Base-by-base conservation (phyloP, 2,329 filamentous ascomycete species). In the Beauveria scarabaeidicola region DNA sequence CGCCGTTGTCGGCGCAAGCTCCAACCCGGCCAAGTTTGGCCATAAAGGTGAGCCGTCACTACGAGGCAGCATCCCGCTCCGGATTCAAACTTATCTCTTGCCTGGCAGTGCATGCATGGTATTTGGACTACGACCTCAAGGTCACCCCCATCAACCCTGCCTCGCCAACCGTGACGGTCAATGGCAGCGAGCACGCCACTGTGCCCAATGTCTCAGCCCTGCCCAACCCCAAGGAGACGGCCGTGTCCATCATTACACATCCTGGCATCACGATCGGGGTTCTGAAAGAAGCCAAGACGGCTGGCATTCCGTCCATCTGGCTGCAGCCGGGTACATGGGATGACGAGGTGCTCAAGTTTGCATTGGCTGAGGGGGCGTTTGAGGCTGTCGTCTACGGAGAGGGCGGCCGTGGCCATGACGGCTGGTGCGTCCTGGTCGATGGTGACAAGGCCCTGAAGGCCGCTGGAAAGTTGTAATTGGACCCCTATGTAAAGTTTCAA, bases 311-410 rank as follows among this genome's bases (percentile, higher is more conserved):
- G 19, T 82, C 89, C 27, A 86, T 96, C 5, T 96, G 90, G 89
- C 76, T 97, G 64, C 94, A 97, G 75, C 94, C 94, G 0, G 94
- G 93, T 1, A 92, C 85, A 17, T 97, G 89, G 69, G 86, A 96
- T 70, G 83, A 89, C 55, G 83, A 85, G 61, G 88, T 91, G 23
- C 70, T 96, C 63, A 76, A 81, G 44, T 91, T 83, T 72, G 91
- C 90, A 3, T 77, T 80, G 23, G 72, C 69, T 62, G 76, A 88
- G 64, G 76, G 73, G 6, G 75, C 74, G 19, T 96, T 94, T 67
- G 77, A 85, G 64, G 84, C 85, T 41, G 87, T 91, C 40, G 87
- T 90, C 46, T 83, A 78, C 63, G 85, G 80, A 7, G 77, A 86
- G 41, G 84, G 86, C 29, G 85, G 86, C 27, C 69, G 74, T 29